Evolutionary conservation across 345 rosid species (phyloP).

Genomic region (Murraya koenigii): DNA sequence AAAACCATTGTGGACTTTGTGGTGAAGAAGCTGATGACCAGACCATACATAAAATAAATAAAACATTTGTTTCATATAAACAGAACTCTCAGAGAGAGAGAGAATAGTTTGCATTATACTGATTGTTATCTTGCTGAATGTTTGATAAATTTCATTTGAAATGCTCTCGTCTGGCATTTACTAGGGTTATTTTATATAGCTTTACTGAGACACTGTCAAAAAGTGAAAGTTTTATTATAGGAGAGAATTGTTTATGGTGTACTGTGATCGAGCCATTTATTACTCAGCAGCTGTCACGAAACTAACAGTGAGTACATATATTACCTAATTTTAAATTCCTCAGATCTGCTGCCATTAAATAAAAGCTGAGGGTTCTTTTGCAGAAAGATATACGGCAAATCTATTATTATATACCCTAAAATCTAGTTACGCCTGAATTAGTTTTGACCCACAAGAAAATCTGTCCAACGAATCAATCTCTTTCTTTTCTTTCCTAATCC

Average conservation of each 20-base stretch:
- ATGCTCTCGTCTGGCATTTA: neutral
- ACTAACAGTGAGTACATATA: neutral
- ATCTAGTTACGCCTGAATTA: neutral
- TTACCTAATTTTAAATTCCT: conserved; percentile 1
- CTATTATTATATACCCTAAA: neutral
- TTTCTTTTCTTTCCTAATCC: neutral
- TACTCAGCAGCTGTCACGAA: neutral
- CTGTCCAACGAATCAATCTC: neutral
- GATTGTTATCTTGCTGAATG: too few species aligned
- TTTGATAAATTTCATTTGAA: neutral
- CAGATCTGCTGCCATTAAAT: neutral
- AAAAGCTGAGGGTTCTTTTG: neutral
- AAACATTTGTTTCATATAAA: too few species aligned
- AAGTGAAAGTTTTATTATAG: neutral
- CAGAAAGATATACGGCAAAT: neutral
- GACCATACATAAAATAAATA: neutral
- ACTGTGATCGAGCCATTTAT: too few species aligned
- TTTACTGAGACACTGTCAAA: neutral
- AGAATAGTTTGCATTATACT: neutral
- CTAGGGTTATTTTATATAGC: neutral
- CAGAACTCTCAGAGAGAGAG: neutral
- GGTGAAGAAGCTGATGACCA: neutral
- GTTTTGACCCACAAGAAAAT: neutral
- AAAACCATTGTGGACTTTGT: too few species aligned
- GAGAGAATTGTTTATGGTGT: neutral